These are phyloP conservation scores for Aspergillus sp. DNA, from an alignment of 2,329 filamentous ascomycete genomes.

Conservation along the genomic window DNA sequence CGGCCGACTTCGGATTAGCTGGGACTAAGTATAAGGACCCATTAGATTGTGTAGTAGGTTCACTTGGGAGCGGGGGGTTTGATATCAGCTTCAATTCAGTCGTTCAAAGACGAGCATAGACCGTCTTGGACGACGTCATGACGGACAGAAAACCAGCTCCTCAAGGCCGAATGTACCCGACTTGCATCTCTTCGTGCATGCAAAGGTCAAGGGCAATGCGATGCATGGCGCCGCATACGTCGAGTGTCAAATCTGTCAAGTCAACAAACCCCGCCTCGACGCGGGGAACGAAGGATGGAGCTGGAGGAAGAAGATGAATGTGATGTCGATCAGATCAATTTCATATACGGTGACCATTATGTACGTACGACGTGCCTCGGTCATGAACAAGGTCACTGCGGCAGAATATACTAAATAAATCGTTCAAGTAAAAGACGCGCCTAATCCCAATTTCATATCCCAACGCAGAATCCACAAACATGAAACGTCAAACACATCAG, in stretches of 20 bases:
- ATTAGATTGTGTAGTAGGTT: no score
- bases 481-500: neutral
- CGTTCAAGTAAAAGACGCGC: neutral
- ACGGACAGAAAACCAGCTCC: neutral
- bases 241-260: neutral
- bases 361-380: neutral
- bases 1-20: neutral
- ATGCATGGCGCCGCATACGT: neutral
- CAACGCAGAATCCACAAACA: neutral
- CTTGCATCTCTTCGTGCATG: neutral
- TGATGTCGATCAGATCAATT: neutral
- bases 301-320: neutral
- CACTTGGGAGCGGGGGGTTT: neutral
- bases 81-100: neutral
- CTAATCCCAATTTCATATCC: neutral
- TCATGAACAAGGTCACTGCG: neutral
- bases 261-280: neutral
- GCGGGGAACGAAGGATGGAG: neutral
- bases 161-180: conserved; percentile 1
- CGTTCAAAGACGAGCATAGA: neutral
- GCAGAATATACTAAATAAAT: neutral
- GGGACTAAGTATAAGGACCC: neutral
- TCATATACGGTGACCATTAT: neutral
- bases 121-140: neutral
- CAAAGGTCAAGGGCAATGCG: neutral